phyloP scores from a whole-genome alignment of 164 flowering plant genomes.

The Akebia trifoliata region DNA sequence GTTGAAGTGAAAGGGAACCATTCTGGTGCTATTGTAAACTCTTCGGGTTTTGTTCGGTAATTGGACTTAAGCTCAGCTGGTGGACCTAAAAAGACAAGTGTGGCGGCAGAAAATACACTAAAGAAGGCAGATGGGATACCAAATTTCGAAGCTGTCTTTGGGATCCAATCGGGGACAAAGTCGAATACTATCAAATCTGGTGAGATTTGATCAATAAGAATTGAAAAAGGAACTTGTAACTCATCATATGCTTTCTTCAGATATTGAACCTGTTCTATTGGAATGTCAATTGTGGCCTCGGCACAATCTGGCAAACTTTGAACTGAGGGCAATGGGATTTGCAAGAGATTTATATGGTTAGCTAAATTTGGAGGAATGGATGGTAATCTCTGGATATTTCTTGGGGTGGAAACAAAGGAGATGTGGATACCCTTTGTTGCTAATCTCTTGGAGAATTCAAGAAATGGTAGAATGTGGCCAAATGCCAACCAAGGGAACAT shows the following conservation, averaged over 20 bases:
- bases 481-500: slow-evolving; percentile 34
- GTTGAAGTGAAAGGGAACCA: not conserved
- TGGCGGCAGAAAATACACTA: slow-evolving; percentile 6
- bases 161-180: slow-evolving; percentile 24
- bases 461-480: slow-evolving; percentile 37
- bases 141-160: slow-evolving; percentile 4
- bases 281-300: slow-evolving; percentile 41
- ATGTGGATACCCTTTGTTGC: slow-evolving; percentile 23
- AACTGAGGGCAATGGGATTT: slow-evolving; percentile 28
- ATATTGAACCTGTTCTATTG: slow-evolving; percentile 19
- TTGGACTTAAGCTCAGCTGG: not conserved
- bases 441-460: slow-evolving; percentile 25
- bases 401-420: slow-evolving; percentile 28
- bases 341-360: slow-evolving; percentile 16
- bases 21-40: slow-evolving; percentile 20
- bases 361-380: slow-evolving; percentile 22
- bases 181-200: slow-evolving; percentile 17
- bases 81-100: slow-evolving; percentile 4
- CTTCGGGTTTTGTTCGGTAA: slow-evolving; percentile 4
- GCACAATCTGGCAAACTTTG: slow-evolving; percentile 27
- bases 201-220: slow-evolving; percentile 11
- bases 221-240: slow-evolving; percentile 21
- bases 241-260: slow-evolving; percentile 37
- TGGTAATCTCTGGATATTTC: slow-evolving; percentile 41
- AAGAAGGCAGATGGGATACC: slow-evolving; percentile 7